Base-by-base conservation (phyloP, 345 rosid genomes). In the Schrenkiella parvula region DNA sequence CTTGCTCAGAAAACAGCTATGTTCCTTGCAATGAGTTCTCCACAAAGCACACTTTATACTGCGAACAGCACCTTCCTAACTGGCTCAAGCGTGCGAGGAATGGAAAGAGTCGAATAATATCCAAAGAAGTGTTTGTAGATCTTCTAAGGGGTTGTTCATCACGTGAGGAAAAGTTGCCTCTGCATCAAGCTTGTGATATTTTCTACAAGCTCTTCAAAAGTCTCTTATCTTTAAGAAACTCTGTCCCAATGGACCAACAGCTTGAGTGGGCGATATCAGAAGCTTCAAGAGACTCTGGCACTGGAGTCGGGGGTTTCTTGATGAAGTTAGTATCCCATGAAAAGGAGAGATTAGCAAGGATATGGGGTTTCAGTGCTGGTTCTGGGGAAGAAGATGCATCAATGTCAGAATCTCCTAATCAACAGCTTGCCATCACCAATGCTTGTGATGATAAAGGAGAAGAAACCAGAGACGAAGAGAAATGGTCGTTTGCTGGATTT, bases 1-100 rank as follows among this genome's bases (percentile, higher is more conserved):
- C 84, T 21, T 83, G 80, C 73, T 76, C 84, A 6, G 72, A 78
- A 4, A 82, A 72, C 72, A 71, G 78, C 57, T 83, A 76, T 56
- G 75, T 70, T 75, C 77, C 77, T 72, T 95, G 96, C 79, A 75
- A 46, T 71, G 97, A 87, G 39, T 79, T 71, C 79, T 89, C 98
- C 11, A 88, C 84, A 58, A 86, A 91, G 59, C 83, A 86, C 79
- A 75, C 90, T 3, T 74, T 90, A 50, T 95, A 95, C 82, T 95
- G 99, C 72, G 95, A 92, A 47, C 82, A 79, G 44, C 99, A 95
- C 80, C 89, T 95, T 76, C 99, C 99, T 9, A 90, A 93, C 84
- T 95, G 99, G 98, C 97, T 95, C 44, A 95, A 92, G 85, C 93
- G 97, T 74, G 99, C 99, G 29, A 87, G 99, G 81, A 90, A 92